These are phyloP conservation scores for Diplosphaera chodatii DNA, from an alignment of 139 green algal species.

Conservation along the genomic window DNA sequence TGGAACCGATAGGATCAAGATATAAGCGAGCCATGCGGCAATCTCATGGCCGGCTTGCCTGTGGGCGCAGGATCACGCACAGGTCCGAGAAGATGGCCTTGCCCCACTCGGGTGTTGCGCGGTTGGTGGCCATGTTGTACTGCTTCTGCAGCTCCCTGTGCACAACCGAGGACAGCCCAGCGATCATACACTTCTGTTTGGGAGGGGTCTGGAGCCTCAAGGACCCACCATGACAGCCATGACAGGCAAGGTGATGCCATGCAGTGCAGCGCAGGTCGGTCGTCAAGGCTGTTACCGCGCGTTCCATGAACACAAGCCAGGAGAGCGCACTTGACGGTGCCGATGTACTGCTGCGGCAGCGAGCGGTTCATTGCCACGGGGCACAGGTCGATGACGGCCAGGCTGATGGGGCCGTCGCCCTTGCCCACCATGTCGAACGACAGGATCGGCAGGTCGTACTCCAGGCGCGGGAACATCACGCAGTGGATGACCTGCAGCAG, in stretches of 20 bases:
- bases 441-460: constrained; percentile 72
- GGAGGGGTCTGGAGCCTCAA: no score
- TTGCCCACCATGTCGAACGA: constrained; percentile 68
- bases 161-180: neutral
- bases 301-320: no score
- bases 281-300: no score
- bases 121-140: constrained; percentile 33
- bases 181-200: no score
- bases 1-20: no score
- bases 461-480: constrained; percentile 65
- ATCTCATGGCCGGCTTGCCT: no score
- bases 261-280: no score
- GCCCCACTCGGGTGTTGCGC: constrained; percentile 68
- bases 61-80: constrained; percentile 58
- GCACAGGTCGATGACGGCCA: constrained; percentile 69
- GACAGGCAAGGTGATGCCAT: no score
- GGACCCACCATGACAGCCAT: no score
- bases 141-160: constrained; percentile 54
- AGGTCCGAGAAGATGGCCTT: constrained; percentile 61
- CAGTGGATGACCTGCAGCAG: constrained; percentile 74
- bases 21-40: no score
- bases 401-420: constrained; percentile 23
- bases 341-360: constrained; percentile 55
- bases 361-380: constrained; percentile 35
- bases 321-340: constrained; percentile 15